Percentiles rank a stretch among this genome's conserved stretches.
Conservation (phyloP, 1,284 basidiomycete genomes). For the Melanopsichium pennsylvanicum region DNA sequence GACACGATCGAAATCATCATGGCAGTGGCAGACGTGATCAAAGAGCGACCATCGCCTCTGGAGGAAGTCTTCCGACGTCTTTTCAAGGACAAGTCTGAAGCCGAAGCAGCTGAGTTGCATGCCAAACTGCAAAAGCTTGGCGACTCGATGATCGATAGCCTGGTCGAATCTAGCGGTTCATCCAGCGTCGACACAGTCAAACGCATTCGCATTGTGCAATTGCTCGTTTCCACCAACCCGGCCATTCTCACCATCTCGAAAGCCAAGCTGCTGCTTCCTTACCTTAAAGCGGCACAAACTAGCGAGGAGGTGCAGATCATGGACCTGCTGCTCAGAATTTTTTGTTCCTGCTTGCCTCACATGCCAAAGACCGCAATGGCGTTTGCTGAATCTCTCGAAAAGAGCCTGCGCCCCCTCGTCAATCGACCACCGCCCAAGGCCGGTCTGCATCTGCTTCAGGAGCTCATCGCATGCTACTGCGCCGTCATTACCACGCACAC, state of each 20-base stretch:
- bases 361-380: conserved; percentile 75
- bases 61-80: conserved; percentile 79
- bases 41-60: conserved; percentile 80
- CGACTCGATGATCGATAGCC: conserved; percentile 81
- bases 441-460: conserved; percentile 70
- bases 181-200: conserved; percentile 66
- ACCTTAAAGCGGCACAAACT: conserved; percentile 81
- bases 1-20: conserved; percentile 79
- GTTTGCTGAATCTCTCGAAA: conserved; percentile 77
- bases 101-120: conserved; percentile 69
- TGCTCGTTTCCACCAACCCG: conserved; percentile 81
- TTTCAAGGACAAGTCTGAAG: conserved; percentile 44
- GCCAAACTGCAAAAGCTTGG: conserved; percentile 78
- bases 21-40: conserved; percentile 80
- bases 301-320: conserved; percentile 76
- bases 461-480: conserved; percentile 89
- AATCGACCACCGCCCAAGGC: conserved; percentile 72
- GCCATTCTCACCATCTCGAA: conserved; percentile 80
- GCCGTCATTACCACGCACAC: conserved; percentile 83
- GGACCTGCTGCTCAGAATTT: conserved; percentile 74
- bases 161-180: conserved; percentile 82
- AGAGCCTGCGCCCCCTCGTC: conserved; percentile 80
- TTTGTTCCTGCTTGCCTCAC: conserved; percentile 80
- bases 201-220: conserved; percentile 79
- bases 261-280: conserved; percentile 82